Conservation (phyloP, 2,329 filamentous ascomycete species). For the Triangularia setosa region DNA sequence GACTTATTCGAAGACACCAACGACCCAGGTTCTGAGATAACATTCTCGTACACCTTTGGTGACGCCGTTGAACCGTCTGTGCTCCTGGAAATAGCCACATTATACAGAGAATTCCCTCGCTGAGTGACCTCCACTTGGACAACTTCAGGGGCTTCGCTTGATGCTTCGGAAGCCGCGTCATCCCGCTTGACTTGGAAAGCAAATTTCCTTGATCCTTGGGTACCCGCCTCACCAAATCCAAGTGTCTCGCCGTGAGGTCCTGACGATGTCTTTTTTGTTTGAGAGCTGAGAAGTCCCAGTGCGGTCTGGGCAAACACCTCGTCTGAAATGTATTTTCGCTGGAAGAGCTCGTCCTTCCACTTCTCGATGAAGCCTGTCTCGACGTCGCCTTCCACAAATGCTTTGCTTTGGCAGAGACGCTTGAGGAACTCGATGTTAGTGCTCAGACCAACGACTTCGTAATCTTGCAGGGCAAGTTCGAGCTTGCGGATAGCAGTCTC, state of each 20-base stretch:
- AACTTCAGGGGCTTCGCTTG: slow-evolving; percentile 38
- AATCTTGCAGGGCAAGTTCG: slow-evolving; percentile 73
- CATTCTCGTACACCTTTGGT: slow-evolving; percentile 41
- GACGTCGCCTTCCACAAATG: slow-evolving; percentile 82
- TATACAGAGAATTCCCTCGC: slow-evolving; percentile 44
- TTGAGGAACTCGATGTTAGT: slow-evolving; percentile 98
- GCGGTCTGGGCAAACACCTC: slow-evolving; percentile 87
- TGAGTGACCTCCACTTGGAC: slow-evolving; percentile 50
- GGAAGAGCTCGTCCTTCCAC: slow-evolving; percentile 75
- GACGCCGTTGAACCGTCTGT: slow-evolving; percentile 30
- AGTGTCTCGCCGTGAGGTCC: slow-evolving; percentile 48
- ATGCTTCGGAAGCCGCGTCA: slow-evolving; percentile 43
- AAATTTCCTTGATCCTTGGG: slow-evolving; percentile 44
- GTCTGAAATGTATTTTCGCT: slow-evolving; percentile 53
- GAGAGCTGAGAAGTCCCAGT: slow-evolving; percentile 62
- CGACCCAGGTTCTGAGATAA: slow-evolving; percentile 40
- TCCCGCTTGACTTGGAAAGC: slow-evolving; percentile 45
- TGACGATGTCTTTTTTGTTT: slow-evolving; percentile 29
- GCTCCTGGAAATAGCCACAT: slow-evolving; percentile 42
- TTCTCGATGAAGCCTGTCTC: slow-evolving; percentile 97
- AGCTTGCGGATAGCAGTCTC: slow-evolving; percentile 80
- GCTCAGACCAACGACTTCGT: slow-evolving; percentile 86
- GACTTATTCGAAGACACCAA: slow-evolving; percentile 32
- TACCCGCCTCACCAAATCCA: slow-evolving; percentile 48
- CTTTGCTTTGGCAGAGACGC: slow-evolving; percentile 72